phyloP scores from a whole-genome alignment of 768 basidiomycete species.

The Mycena haematopus region DNA sequence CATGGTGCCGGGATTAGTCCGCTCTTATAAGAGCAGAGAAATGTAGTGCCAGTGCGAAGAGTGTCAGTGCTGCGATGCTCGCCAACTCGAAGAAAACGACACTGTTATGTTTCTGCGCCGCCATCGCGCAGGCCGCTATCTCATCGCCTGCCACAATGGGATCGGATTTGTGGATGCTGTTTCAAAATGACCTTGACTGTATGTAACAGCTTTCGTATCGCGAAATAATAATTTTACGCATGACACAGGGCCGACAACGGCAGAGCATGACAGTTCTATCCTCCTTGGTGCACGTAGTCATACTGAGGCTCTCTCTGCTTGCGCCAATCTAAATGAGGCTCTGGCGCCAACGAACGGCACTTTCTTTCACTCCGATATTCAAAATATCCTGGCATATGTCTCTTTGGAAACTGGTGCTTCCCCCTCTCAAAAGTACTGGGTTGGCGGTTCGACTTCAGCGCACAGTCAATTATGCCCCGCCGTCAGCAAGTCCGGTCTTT shows the following conservation, averaged over 20 bases:
- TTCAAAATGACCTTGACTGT: conserved; percentile 30
- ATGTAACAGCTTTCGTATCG: neutral
- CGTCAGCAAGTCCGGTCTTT: conserved; percentile 18
- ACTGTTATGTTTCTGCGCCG: neutral
- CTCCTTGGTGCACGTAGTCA: conserved; percentile 21
- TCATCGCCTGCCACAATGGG: conserved; percentile 11
- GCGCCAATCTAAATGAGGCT: conserved; percentile 22
- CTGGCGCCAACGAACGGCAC: conserved; percentile 25
- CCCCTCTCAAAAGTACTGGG: conserved; percentile 26
- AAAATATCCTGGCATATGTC: conserved; percentile 16
- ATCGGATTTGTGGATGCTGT: conserved; percentile 27
- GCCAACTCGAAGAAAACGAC: neutral
- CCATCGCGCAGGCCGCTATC: neutral
- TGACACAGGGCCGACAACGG: conserved; percentile 18
- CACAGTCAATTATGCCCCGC: conserved; percentile 18
- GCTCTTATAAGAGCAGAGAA: conserved; percentile 3
- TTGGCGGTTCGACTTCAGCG: conserved; percentile 15
- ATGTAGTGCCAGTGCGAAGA: too few relatives aligned
- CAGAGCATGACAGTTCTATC: conserved; percentile 23
- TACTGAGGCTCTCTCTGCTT: conserved; percentile 17
- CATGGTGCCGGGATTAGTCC: conserved; percentile 14
- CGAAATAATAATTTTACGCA: neutral
- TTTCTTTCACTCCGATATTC: conserved; percentile 25
- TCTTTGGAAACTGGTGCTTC: conserved; percentile 20
- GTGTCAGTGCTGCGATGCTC: conserved; percentile 15